These are phyloP conservation scores for Hygrocybe coccinea DNA, from an alignment of 768 basidiomycete species.

Conservation along the genomic window DNA sequence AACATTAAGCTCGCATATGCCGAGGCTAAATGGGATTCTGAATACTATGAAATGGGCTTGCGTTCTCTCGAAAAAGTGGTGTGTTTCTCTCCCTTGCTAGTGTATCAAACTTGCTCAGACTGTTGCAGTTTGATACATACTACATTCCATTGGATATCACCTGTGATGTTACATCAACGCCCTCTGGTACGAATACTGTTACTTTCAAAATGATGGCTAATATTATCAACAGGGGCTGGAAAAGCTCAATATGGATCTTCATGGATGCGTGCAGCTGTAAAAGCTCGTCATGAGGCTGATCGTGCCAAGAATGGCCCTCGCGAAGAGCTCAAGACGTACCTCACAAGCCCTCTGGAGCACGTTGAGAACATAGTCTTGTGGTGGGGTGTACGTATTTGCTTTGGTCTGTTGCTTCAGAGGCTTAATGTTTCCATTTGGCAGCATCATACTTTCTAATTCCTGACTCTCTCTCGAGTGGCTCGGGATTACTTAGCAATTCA, in stretches of 20 bases:
- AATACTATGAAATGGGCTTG: neutral
- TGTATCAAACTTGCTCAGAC: neutral
- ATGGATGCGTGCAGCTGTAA: conserved; percentile 14
- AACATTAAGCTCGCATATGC: conserved; percentile 15
- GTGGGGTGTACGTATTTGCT: conserved; percentile 19
- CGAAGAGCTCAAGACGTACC: conserved; percentile 10
- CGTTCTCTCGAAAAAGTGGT: neutral
- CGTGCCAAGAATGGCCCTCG: conserved; percentile 2
- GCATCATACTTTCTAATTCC: conserved; percentile 23
- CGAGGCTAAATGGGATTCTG: conserved; percentile 10
- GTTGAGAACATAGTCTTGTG: conserved; percentile 14
- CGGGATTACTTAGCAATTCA: conserved; percentile 27
- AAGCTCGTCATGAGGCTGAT: conserved; percentile 2
- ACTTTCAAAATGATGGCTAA: neutral
- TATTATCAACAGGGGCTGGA: neutral
- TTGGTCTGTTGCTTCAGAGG: neutral
- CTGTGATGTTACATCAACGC: neutral
- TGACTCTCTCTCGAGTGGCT: conserved; percentile 19
- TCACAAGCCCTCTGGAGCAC: conserved; percentile 11
- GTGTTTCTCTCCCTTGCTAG: neutral
- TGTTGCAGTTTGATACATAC: conserved; percentile 2
- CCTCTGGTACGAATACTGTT: neutral
- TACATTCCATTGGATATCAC: neutral
- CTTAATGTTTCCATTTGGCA: conserved; percentile 8
- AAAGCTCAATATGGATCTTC: conserved; percentile 1